phyloP scores from a whole-genome alignment of 169 alveolate species.

The Plasmodium sp. region DNA sequence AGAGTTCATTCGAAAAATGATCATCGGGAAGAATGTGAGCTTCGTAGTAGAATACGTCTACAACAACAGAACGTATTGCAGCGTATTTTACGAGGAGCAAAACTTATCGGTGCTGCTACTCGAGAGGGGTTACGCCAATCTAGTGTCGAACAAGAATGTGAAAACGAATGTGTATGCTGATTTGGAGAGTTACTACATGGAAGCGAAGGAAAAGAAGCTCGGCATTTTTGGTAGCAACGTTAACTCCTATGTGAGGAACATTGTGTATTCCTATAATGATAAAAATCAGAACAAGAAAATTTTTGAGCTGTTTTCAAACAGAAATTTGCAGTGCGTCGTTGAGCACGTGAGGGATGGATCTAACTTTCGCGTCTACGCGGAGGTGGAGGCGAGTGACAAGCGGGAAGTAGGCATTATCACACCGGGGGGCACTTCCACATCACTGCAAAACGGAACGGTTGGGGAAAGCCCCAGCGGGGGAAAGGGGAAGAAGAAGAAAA shows the following conservation, averaged over 20 bases:
- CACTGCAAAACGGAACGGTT: neutral
- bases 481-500: slow-evolving; percentile 1
- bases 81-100: slow-evolving; percentile 51
- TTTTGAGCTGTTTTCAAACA: slow-evolving; percentile 22
- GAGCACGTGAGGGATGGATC: slow-evolving; percentile 72
- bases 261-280: slow-evolving; percentile 53
- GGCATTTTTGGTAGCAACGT: slow-evolving; percentile 64
- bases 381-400: neutral
- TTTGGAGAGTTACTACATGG: slow-evolving; percentile 30
- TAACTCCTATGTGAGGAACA: slow-evolving; percentile 40
- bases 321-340: slow-evolving; percentile 27
- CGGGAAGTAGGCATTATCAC: neutral
- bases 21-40: slow-evolving; percentile 55
- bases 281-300: slow-evolving; percentile 41
- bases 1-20: slow-evolving; percentile 62
- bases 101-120: slow-evolving; percentile 29
- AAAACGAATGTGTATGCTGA: slow-evolving; percentile 56
- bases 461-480: neutral
- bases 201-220: slow-evolving; percentile 43
- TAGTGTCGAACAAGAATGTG: slow-evolving; percentile 38
- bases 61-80: slow-evolving; percentile 55
- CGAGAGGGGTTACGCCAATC: slow-evolving; percentile 58
- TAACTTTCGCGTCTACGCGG: slow-evolving; percentile 66
- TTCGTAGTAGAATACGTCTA: slow-evolving; percentile 48
- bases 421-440: neutral